Evolutionary conservation across 345 rosid species (phyloP).

Genomic region (Dipteronia dyeriana): DNA sequence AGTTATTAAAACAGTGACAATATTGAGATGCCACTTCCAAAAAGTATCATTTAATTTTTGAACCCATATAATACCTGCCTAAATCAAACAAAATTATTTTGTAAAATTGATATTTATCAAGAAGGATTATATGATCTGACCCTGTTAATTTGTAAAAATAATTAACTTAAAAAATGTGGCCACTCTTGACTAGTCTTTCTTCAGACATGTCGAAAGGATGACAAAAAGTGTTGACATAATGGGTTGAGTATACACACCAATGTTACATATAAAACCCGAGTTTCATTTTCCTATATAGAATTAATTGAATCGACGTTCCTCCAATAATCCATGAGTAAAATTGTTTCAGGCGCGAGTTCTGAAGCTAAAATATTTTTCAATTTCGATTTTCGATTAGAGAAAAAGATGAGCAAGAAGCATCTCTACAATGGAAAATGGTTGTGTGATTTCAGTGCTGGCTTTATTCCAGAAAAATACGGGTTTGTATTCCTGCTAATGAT

Average conservation of each 20-base stretch:
- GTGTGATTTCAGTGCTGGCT: slow-evolving; percentile 13
- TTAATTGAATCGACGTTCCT: background rate
- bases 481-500: slow-evolving; percentile 5
- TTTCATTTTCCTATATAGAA: background rate
- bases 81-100: too few species aligned
- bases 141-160: background rate
- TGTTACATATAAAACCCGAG: background rate
- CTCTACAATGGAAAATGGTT: slow-evolving; percentile 13
- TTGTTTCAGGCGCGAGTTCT: background rate
- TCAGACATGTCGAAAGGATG: slow-evolving; percentile 13
- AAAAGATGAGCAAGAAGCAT: slow-evolving; percentile 20
- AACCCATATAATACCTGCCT: background rate
- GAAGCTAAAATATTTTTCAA: too few species aligned
- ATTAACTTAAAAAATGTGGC: background rate
- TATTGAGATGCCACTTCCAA: too few species aligned
- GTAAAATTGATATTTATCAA: background rate
- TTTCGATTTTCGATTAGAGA: too few species aligned
- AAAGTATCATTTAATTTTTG: too few species aligned
- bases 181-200: slow-evolving; percentile 3
- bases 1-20: too few species aligned
- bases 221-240: slow-evolving; percentile 37
- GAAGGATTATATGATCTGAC: background rate
- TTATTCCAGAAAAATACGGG: background rate
- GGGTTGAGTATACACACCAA: background rate
- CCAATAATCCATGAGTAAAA: background rate